Conservation (phyloP, 1,284 basidiomycete genomes). For the Tilletiaria anomala region DNA sequence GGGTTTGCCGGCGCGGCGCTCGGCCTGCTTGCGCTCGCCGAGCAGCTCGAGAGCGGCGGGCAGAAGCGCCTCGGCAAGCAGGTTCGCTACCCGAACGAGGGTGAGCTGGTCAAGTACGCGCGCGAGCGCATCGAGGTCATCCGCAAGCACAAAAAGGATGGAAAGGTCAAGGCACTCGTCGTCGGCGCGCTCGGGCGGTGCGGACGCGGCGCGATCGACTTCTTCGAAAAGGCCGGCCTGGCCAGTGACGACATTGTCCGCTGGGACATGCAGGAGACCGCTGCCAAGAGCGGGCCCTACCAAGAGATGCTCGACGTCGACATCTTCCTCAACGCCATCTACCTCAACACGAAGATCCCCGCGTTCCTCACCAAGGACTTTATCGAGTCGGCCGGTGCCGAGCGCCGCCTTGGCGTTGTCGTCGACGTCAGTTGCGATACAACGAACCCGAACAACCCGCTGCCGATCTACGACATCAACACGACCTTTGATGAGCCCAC, state of each 20-base stretch:
- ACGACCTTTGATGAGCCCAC: conserved; percentile 91
- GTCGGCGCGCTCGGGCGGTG: conserved; percentile 93
- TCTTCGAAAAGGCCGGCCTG: conserved; percentile 84
- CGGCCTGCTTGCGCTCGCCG: conserved; percentile 67
- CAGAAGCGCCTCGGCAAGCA: conserved; percentile 46
- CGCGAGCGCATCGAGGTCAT: conserved; percentile 50
- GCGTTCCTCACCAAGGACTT: conserved; percentile 67
- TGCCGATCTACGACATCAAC: conserved; percentile 89
- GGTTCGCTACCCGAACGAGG: conserved; percentile 59
- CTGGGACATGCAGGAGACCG: conserved; percentile 93
- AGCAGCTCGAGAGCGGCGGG: conserved; percentile 23
- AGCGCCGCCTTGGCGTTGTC: conserved; percentile 62
- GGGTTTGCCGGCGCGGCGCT: conserved; percentile 95
- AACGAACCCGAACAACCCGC: conserved; percentile 95
- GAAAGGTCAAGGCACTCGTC: conserved; percentile 69
- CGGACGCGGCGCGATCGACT: conserved; percentile 87
- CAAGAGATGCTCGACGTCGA: conserved; percentile 89
- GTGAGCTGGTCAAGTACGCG: conserved; percentile 30
- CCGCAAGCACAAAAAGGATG: conserved; percentile 46
- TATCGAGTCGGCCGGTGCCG: conserved; percentile 56
- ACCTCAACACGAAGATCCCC: conserved; percentile 76
- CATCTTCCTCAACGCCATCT: conserved; percentile 99
- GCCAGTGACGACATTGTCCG: conserved; percentile 67
- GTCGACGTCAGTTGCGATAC: conserved; percentile 99
- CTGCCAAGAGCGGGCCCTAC: conserved; percentile 88